Base-by-base conservation (phyloP, 768 basidiomycete genomes). In the Mycena haematopus region DNA sequence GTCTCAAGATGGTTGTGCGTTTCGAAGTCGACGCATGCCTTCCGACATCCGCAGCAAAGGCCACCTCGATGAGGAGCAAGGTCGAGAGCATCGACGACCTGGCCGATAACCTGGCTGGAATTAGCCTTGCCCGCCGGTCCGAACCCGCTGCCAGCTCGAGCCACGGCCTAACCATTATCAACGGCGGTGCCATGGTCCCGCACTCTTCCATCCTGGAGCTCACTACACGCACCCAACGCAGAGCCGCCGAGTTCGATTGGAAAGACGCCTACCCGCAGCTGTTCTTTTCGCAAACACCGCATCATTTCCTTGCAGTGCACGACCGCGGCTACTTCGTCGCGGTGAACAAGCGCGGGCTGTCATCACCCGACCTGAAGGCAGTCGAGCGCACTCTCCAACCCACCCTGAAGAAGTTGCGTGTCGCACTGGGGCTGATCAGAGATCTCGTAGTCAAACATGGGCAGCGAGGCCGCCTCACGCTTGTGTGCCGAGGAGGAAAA, bases 261-360 rank as follows among this genome's bases (percentile, higher is more conserved):
- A 75, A 69, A 29, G 87, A 89, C 14, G 75, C 77, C 1, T 90
- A 86, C 71, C 84, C 86, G 0, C 90, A 91, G 69, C 74, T 91
- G 14, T 87, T 82, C 70, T 80, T 92, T 57, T 90, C 91, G 7
- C 86, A 88, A 69, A 91, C 88, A 0, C 75, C 80, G 2, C 81
- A 85, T 66, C 79, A 86, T 60, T 86, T 84, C 69, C 75, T 90
- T 56, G 90, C 82, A 0, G 74, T 82, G 44, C 90, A 92, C 70
- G 69, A 76, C 15, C 72, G 77, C 3, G 90, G 90, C 1, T 73
- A 42, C 1, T 91, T 92, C 72, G 67, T 70, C 4, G 71, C 75
- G 11, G 74, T 89, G 8, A 74, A 80, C 53, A 87, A 88, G 71
- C 73, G 77, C 44, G 79, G 80, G 46, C 74, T 81, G 6, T 63